Evolutionary conservation across 371 early-diverging fungal species (phyloP).

Genomic region (Conidiobolus incongruus): DNA sequence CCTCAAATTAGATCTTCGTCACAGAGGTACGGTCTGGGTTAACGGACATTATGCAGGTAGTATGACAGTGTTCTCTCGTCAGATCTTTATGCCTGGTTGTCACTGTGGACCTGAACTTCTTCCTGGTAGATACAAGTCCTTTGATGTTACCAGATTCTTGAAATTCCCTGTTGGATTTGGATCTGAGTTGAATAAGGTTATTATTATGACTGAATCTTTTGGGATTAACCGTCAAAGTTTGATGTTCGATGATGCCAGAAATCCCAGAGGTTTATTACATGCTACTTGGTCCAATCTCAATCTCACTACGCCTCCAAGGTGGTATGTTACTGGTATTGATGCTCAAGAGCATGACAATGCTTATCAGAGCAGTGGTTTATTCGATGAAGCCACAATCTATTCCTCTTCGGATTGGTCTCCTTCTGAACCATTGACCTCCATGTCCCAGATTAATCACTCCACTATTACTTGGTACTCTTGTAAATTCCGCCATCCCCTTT

Average conservation of each 20-base stretch:
- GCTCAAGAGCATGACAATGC: conserved; percentile 24
- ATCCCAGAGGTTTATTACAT: conserved; percentile 46
- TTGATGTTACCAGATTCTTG: too few species aligned
- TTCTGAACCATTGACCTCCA: conserved; percentile 3
- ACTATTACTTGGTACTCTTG: conserved; percentile 14
- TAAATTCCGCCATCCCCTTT: conserved; percentile 11
- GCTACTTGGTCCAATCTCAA: conserved; percentile 21
- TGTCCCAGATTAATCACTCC: conserved; percentile 6
- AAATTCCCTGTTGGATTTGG: neutral
- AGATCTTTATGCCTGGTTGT: conserved; percentile 29
- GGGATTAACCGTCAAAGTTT: conserved; percentile 51
- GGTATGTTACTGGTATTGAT: conserved; percentile 66
- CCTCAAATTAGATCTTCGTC: conserved; percentile 37
- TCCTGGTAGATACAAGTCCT: conserved; percentile 8
- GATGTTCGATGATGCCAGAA: conserved; percentile 50
- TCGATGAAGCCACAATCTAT: conserved; percentile 24
- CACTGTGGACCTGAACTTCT: conserved; percentile 51
- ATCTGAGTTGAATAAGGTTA: conserved; percentile 22
- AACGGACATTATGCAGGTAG: conserved; percentile 50
- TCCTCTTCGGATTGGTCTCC: conserved; percentile 4
- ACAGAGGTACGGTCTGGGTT: conserved; percentile 39
- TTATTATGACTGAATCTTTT: conserved; percentile 51
- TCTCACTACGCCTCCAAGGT: conserved; percentile 11
- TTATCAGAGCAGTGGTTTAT: conserved; percentile 43
- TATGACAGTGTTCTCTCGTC: conserved; percentile 49